phyloP scores from a whole-genome alignment of 768 basidiomycete species.

The Collybiopsis confluens region DNA sequence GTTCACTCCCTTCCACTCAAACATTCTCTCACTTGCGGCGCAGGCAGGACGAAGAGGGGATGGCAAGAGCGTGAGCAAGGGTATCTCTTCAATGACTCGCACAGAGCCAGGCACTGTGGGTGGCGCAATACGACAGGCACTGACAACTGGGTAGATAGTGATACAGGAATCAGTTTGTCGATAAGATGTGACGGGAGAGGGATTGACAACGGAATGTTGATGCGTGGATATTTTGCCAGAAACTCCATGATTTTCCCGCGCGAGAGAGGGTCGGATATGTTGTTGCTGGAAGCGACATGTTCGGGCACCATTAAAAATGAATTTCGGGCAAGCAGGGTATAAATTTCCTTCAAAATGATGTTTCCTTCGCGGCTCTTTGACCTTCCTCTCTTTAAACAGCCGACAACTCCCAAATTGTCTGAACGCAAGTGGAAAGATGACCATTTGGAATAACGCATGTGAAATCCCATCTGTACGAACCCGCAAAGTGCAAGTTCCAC shows the following conservation, averaged over 20 bases:
- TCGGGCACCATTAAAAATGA: slow-evolving; percentile 9
- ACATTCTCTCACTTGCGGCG: slow-evolving; percentile 19
- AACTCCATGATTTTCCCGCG: slow-evolving; percentile 22
- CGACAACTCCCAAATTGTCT: too few species aligned
- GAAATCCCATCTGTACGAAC: too few species aligned
- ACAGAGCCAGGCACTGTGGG: neutral
- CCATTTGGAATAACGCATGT: too few species aligned
- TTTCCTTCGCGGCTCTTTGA: slow-evolving; percentile 24
- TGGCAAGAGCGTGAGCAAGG: slow-evolving; percentile 7
- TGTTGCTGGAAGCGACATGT: slow-evolving; percentile 19
- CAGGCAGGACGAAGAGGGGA: slow-evolving; percentile 21
- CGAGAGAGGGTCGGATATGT: slow-evolving; percentile 28
- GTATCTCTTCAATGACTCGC: neutral
- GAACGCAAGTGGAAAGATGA: too few species aligned
- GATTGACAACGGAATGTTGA: slow-evolving; percentile 1
- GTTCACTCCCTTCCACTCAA: slow-evolving; percentile 30
- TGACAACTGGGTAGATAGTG: too few species aligned
- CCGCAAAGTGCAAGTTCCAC: too few species aligned
- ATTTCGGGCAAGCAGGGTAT: slow-evolving; percentile 12
- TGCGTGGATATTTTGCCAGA: slow-evolving; percentile 13
- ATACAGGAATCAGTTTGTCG: slow-evolving; percentile 9
- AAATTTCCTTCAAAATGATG: slow-evolving; percentile 22
- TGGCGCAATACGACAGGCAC: neutral
- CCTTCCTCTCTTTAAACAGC: slow-evolving; percentile 23
- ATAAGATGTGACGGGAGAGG: slow-evolving; percentile 14